Conservation (phyloP, 345 rosid genomes). For the Excoecaria agallocha region DNA sequence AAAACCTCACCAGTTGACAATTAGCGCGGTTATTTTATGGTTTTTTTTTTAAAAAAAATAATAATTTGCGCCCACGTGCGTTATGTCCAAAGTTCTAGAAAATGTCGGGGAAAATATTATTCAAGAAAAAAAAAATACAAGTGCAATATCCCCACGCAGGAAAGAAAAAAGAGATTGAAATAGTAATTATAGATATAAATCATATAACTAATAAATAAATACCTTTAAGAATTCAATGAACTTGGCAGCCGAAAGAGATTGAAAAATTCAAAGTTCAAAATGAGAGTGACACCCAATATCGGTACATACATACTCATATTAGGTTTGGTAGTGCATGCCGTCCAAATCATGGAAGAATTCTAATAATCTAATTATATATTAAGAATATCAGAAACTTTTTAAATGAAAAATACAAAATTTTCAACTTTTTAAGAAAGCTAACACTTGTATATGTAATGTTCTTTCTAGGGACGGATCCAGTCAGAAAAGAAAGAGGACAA, state of each 20-base stretch:
- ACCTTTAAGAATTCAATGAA: slow-evolving; percentile 31
- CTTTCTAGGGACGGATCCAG: too few relatives aligned
- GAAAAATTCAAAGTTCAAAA: slow-evolving; percentile 15
- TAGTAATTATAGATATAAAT: background rate
- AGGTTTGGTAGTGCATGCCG: background rate
- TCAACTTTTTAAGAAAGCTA: too few relatives aligned
- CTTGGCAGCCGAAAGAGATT: slow-evolving; percentile 17
- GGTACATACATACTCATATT: background rate
- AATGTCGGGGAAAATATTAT: background rate
- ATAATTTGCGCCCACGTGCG: background rate
- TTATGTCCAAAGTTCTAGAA: slow-evolving; percentile 5
- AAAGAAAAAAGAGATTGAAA: background rate
- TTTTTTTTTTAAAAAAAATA: background rate
- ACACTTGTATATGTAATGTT: too few relatives aligned
- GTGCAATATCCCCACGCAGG: background rate
- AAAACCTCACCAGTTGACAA: too few relatives aligned
- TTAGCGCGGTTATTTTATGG: background rate
- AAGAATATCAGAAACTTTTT: background rate
- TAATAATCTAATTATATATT: slow-evolving; percentile 5
- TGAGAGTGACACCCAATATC: slow-evolving; percentile 33
- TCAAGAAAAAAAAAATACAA: background rate
- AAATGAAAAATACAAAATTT: background rate
- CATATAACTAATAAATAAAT: too few relatives aligned
- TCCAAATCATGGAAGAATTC: slow-evolving; percentile 25
- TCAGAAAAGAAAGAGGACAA: too few relatives aligned